Base-by-base conservation (phyloP, 129 eudicot genomes). In the Glebionis coronaria region DNA sequence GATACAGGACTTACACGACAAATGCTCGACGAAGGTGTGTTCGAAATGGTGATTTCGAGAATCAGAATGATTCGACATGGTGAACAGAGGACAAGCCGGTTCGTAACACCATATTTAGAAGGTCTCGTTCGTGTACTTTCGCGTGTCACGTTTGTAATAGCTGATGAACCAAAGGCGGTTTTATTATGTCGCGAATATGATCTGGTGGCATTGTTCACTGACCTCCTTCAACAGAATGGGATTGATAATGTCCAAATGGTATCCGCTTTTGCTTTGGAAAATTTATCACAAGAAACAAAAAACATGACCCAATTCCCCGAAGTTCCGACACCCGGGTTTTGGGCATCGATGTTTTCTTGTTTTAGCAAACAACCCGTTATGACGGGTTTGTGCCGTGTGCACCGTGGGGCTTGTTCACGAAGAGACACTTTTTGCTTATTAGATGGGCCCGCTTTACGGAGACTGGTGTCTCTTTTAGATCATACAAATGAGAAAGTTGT, bases 61-160 rank as follows among this genome's bases (percentile, higher is more conserved):
- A 78, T 92, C 42, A 55, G 59, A 31, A 73, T 81, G 67, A 92
- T 92, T 51, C 73, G 98, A 18, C 95, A 92, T 60, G 91, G 96
- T 9, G 91, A 85, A 72, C 82, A 84, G 15, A 85, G 91, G 75
- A 86, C 96, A 19, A 69, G 57, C 55, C 91, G 98, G 9, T 92
- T 83, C 31, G 80, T 88, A 70, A 88, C 96, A 21, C 98, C 96
- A 4, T 92, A 88, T 74, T 64, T 79, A 61, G 98, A 88, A 63
- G 98, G 98, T 63, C 95, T 92, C 12, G 98, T 92, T 19, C 82
- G 87, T 18, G 91, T 88, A 61, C 95, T 92, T 19, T 50, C 91
- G 3, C 80, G 96, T 88, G 62, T 92, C 27, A 88, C 96, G 4
- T 92, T 80, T 55, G 91, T 82, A 56, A 59, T 88, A 52, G 74